Percentiles rank a stretch among this genome's conserved stretches.
These are phyloP conservation scores for Remersonia thermophila DNA, from an alignment of 2,329 filamentous ascomycete genomes.

Conservation along the genomic window DNA sequence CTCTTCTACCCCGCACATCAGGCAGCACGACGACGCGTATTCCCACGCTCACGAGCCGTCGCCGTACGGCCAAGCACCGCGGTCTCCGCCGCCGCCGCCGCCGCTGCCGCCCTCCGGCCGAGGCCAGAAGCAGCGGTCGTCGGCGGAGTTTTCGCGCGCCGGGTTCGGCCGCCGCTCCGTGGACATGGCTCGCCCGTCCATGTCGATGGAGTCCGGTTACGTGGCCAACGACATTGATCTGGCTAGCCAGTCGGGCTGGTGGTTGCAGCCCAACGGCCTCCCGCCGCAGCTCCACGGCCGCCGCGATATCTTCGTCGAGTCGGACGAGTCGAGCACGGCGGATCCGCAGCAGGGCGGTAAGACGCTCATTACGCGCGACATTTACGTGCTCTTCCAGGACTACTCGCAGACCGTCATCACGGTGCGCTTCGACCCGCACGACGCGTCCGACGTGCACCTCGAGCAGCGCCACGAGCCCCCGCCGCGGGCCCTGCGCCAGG, in stretches of 20 bases:
- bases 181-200: slow-evolving; percentile 61
- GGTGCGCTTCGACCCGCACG: slow-evolving; percentile 62
- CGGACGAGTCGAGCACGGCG: slow-evolving; percentile 61
- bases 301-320: slow-evolving; percentile 71
- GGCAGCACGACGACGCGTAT: slow-evolving; percentile 34
- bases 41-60: slow-evolving; percentile 32
- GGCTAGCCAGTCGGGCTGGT: slow-evolving; percentile 65
- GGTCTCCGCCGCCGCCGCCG: slow-evolving; percentile 30
- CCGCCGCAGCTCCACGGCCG: slow-evolving; percentile 74
- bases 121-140: slow-evolving; percentile 30
- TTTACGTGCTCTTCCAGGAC: slow-evolving; percentile 85
- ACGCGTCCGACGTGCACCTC: slow-evolving; percentile 59
- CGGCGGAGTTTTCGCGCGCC: slow-evolving; percentile 26
- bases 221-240: slow-evolving; percentile 85
- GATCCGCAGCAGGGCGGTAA: slow-evolving; percentile 51
- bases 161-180: slow-evolving; percentile 48
- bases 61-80: slow-evolving; percentile 30
- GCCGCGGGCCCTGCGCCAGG: slow-evolving; percentile 70
- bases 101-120: slow-evolving; percentile 20
- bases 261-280: slow-evolving; percentile 65
- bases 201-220: slow-evolving; percentile 65
- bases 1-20: slow-evolving; percentile 23
- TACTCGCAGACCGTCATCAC: slow-evolving; percentile 91
- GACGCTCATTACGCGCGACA: slow-evolving; percentile 60
- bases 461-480: slow-evolving; percentile 82